Conservation (phyloP, 2,329 filamentous ascomycete genomes). For the Claviceps sp. region DNA sequence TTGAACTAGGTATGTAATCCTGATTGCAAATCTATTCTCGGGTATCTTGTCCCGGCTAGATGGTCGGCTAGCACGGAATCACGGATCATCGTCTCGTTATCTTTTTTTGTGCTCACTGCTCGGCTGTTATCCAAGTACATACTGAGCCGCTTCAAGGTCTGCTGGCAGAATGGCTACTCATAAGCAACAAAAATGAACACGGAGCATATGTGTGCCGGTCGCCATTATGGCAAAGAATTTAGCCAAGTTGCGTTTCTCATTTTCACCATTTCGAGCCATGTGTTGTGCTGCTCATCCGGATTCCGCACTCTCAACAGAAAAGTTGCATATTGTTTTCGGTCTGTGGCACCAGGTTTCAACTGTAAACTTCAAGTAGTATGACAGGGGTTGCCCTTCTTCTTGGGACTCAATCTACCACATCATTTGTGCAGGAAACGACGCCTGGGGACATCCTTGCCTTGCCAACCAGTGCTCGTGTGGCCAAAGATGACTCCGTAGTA, state of each 20-base stretch:
- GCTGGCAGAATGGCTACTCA: neutral
- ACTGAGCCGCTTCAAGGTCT: neutral
- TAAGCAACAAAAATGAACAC: too few relatives aligned
- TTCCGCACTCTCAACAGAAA: too few relatives aligned
- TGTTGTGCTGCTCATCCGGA: too few relatives aligned
- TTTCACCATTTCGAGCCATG: too few relatives aligned
- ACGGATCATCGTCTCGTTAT: neutral
- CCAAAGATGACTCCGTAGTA: neutral
- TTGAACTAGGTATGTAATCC: too few relatives aligned
- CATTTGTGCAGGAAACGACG: neutral
- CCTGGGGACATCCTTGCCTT: neutral
- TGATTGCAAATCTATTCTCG: neutral
- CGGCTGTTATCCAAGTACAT: neutral
- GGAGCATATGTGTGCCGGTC: too few relatives aligned
- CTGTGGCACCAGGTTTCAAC: neutral
- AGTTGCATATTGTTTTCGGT: neutral
- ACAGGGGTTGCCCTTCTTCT: neutral
- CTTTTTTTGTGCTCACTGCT: neutral
- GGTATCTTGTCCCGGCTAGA: neutral
- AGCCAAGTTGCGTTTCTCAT: neutral
- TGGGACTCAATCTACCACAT: neutral
- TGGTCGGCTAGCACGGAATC: neutral
- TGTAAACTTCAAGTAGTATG: neutral
- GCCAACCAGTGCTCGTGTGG: neutral
- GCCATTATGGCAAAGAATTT: neutral